Percentiles rank a stretch among this genome's conserved stretches.
Evolutionary conservation across 1,284 basidiomycete genomes (phyloP).

Genomic region (Porogramme epimiltina): DNA sequence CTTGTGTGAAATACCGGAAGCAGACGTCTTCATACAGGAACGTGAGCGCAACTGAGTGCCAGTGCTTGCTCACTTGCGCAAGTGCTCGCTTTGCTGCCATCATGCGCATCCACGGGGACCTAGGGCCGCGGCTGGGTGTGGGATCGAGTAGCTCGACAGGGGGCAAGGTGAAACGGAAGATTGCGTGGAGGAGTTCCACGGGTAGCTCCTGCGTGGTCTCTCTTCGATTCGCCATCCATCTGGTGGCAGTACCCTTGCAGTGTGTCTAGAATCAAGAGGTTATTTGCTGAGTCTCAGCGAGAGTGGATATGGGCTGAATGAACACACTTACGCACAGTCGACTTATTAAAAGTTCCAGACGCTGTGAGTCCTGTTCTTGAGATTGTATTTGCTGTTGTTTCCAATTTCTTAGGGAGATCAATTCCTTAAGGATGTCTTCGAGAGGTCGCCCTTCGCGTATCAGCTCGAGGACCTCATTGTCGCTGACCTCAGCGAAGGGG

Average conservation of each 20-base stretch:
- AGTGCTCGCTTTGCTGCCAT: not conserved
- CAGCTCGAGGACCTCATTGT: slow-evolving; percentile 5
- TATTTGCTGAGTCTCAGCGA: too few species aligned
- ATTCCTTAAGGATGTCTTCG: slow-evolving; percentile 4
- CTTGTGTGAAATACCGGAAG: slow-evolving; percentile 7
- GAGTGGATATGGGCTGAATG: not conserved
- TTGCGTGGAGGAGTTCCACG: slow-evolving; percentile 11
- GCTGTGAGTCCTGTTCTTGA: not conserved
- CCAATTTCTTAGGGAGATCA: slow-evolving; percentile 9
- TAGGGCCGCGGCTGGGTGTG: slow-evolving; percentile 2
- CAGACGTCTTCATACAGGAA: slow-evolving; percentile 14
- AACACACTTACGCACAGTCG: slow-evolving; percentile 9
- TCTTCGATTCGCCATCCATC: slow-evolving; percentile 5
- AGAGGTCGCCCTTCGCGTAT: slow-evolving; percentile 8
- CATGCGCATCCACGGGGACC: slow-evolving; percentile 3
- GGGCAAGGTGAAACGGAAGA: slow-evolving; percentile 9
- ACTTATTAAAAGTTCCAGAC: slow-evolving; percentile 9
- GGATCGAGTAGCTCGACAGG: slow-evolving; percentile 10
- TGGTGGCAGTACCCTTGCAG: slow-evolving; percentile 8
- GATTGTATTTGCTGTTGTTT: slow-evolving; percentile 2
- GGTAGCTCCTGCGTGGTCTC: slow-evolving; percentile 10
- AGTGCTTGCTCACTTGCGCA: slow-evolving; percentile 8
- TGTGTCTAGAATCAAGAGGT: not conserved
- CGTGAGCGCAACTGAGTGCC: slow-evolving; percentile 3
- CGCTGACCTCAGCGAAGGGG: not conserved